Conservation (phyloP, 768 basidiomycete species). For the Suillus cothurnatus region DNA sequence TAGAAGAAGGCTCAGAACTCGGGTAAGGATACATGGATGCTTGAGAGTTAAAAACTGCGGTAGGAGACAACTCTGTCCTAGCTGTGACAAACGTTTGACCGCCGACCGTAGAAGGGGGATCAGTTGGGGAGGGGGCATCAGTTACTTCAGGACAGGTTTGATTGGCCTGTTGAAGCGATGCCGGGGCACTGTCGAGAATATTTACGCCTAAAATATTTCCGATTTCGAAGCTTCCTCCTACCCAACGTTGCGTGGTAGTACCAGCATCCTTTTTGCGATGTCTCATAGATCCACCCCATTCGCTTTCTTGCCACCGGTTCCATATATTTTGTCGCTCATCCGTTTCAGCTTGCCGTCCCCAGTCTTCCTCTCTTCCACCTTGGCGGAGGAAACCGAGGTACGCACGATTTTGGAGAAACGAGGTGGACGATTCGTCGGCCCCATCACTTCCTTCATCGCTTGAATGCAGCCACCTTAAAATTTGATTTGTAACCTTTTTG, state of each 20-base stretch:
- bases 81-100: conserved; percentile 9
- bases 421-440: conserved; percentile 40
- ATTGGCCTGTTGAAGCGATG: neutral
- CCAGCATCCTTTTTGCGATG: conserved; percentile 34
- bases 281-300: conserved; percentile 57
- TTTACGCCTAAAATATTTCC: conserved; percentile 76
- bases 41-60: neutral
- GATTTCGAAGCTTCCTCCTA: conserved; percentile 76
- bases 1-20: conserved; percentile 21
- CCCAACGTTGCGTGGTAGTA: conserved; percentile 48
- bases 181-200: conserved; percentile 40
- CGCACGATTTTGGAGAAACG: conserved; percentile 58
- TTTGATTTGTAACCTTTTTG: conserved; percentile 30
- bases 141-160: neutral
- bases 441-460: conserved; percentile 28
- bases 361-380: conserved; percentile 68
- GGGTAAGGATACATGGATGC: neutral
- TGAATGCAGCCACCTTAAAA: conserved; percentile 24
- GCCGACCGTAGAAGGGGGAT: conserved; percentile 5
- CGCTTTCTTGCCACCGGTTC: conserved; percentile 62
- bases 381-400: conserved; percentile 61
- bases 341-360: conserved; percentile 58
- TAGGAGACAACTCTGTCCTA: neutral
- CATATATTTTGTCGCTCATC: conserved; percentile 58
- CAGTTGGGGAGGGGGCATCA: neutral